Conservation (phyloP, 345 rosid species). For the Limnanthes douglasii region DNA sequence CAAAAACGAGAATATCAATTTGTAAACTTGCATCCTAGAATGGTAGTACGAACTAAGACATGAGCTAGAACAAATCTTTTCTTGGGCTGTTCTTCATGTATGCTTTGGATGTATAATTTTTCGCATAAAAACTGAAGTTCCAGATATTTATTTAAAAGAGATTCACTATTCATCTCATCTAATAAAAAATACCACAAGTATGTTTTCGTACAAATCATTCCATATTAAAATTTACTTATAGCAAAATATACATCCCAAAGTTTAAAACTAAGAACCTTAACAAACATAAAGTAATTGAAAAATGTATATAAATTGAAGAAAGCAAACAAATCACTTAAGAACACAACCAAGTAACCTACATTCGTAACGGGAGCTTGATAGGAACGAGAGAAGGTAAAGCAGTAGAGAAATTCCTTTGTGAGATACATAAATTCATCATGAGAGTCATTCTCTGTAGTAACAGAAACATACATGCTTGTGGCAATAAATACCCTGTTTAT, state of each 20-base stretch:
- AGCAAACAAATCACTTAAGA: background rate
- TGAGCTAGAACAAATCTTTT: constrained; percentile 77
- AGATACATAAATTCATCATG: too few species aligned
- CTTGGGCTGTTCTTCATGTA: constrained; percentile 46
- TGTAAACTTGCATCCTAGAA: constrained; percentile 92
- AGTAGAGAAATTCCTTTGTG: constrained; percentile 23
- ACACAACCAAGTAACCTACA: constrained; percentile 11
- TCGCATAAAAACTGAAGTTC: constrained; percentile 55
- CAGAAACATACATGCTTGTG: too few species aligned
- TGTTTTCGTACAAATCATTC: constrained; percentile 49
- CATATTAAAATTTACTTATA: background rate
- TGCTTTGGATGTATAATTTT: constrained; percentile 32
- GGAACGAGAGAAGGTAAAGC: constrained; percentile 29
- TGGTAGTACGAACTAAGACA: constrained; percentile 69
- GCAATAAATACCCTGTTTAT: too few species aligned
- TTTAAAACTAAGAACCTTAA: background rate
- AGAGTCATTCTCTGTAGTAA: too few species aligned
- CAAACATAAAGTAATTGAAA: background rate
- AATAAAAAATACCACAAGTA: constrained; percentile 78
- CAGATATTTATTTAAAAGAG: constrained; percentile 44
- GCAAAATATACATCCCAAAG: background rate
- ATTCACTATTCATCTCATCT: constrained; percentile 43
- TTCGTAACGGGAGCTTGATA: constrained; percentile 44
- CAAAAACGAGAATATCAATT: too few species aligned
- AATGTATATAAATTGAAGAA: background rate